A percentile compares a stretch with the other conserved stretches of the same genome.
phyloP scores from a whole-genome alignment of 2,329 filamentous ascomycete species.

The Chaetomium globosum region DNA sequence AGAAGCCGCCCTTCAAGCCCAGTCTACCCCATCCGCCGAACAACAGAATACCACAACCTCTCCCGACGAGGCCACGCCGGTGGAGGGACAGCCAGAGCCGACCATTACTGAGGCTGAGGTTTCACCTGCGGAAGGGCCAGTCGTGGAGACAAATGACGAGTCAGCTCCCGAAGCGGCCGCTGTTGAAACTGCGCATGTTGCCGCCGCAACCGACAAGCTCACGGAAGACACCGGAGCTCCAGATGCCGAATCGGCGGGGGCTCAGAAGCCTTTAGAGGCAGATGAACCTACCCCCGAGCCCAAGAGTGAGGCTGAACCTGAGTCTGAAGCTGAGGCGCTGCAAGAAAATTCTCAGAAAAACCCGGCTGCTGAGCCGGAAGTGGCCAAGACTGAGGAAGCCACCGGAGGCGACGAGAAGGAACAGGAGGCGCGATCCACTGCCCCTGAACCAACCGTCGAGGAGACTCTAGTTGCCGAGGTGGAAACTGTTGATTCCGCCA shows the following conservation, averaged over 20 bases:
- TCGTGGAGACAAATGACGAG: conserved; percentile 15
- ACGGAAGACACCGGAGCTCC: neutral
- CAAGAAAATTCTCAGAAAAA: neutral
- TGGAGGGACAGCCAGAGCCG: conserved; percentile 18
- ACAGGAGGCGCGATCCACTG: neutral
- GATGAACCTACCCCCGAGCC: neutral
- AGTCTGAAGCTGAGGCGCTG: neutral
- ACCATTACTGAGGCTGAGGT: neutral
- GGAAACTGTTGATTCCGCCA: neutral
- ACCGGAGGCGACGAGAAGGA: neutral
- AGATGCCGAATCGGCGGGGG: neutral
- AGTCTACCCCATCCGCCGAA: neutral
- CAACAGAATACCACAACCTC: neutral
- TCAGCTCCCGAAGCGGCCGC: conserved; percentile 12
- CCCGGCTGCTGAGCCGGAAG: neutral
- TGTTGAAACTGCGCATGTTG: conserved; percentile 8
- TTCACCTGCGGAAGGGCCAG: neutral
- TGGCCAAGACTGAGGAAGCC: neutral
- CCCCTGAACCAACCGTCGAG: neutral
- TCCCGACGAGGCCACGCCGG: conserved; percentile 11
- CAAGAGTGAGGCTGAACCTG: conserved; percentile 3
- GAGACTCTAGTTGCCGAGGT: neutral
- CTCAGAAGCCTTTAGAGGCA: neutral
- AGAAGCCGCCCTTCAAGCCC: neutral
- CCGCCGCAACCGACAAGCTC: neutral